Base-by-base conservation (phyloP, 108 stramenopile genomes). In the Pseudonitzschia delicatissima region DNA sequence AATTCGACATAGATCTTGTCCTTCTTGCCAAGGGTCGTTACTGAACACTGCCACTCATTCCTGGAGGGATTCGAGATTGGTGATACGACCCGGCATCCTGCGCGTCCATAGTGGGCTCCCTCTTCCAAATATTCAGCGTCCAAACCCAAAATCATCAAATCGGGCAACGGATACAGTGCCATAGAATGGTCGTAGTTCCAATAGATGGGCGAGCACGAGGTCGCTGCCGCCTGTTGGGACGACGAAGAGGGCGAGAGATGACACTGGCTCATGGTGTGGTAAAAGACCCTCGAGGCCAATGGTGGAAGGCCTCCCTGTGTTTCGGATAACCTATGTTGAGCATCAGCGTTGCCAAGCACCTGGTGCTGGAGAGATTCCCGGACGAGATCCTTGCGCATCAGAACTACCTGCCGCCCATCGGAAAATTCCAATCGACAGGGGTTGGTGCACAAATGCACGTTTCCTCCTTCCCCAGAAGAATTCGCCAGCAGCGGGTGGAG, bases 101-200 rank as follows among this genome's bases (percentile, higher is more conserved):
- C 29, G 29, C 52, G 26, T 12, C 52, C 31, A 6, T 53, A 53
- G 29, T 55, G 15, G 3, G 12, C 11, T 8, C 53, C 53, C 32
- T 31, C 32, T 3, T 55, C 53, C 17, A 55, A 27, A 17, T 55
- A 55, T 17, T 55, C 53, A 8, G 53, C 80, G 57, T 72, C 70
- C 27, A 69, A 82, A 8, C 84, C 94, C 8, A 91, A 23, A 31
- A 95, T 52, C 6, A 95, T 52, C n/a, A 86, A 80, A 66, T 96
- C 87, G 2, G 98, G 98, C 31, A 91, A 77, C 2, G 98, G 98
- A 72, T 95, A 96, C 40, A 98, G 76, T 5, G 87, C 76, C 37
- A 98, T 63, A 12, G 92, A 82, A 70, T 95, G 91, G 75, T 97
- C 98, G 35, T 79, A 85, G 57, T 95, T 86, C 94, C 96, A 97